These are phyloP conservation scores for Trypanosoma conorhini DNA, from an alignment of 208 protist species.

Conservation along the genomic window DNA sequence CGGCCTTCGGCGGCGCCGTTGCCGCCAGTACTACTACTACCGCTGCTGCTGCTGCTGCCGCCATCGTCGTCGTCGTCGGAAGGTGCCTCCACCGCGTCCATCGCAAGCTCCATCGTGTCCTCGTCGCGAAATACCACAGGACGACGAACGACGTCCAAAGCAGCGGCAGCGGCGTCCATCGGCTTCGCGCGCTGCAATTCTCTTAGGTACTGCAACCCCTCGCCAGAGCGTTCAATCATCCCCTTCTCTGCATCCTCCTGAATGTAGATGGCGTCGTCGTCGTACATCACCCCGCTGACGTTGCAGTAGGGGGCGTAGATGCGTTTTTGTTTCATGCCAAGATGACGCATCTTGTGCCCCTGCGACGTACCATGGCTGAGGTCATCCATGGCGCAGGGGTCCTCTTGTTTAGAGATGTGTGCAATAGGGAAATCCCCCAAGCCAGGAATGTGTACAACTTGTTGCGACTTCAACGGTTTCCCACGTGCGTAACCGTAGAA, in stretches of 20 bases:
- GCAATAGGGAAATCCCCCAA: slow-evolving; percentile 96
- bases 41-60: neutral
- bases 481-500: slow-evolving; percentile 99
- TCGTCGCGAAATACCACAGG: slow-evolving; percentile 81
- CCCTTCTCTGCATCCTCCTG: slow-evolving; percentile 82
- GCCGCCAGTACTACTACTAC: neutral
- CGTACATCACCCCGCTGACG: slow-evolving; percentile 98
- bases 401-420: slow-evolving; percentile 87
- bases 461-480: slow-evolving; percentile 92
- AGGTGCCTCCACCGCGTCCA: slow-evolving; percentile 47
- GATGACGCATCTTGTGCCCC: slow-evolving; percentile 88
- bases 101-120: slow-evolving; percentile 82
- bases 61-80: slow-evolving; percentile 48
- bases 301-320: slow-evolving; percentile 99
- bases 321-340: slow-evolving; percentile 94
- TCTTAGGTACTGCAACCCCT: slow-evolving; percentile 80
- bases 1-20: neutral
- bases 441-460: slow-evolving; percentile 97
- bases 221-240: slow-evolving; percentile 79
- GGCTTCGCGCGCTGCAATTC: slow-evolving; percentile 74
- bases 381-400: slow-evolving; percentile 95
- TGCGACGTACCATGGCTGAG: slow-evolving; percentile 31
- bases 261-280: slow-evolving; percentile 98
- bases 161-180: slow-evolving; percentile 59
- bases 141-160: slow-evolving; percentile 66